phyloP scores from a whole-genome alignment of 108 stramenopile species.

The Skeletonema tropicum region DNA sequence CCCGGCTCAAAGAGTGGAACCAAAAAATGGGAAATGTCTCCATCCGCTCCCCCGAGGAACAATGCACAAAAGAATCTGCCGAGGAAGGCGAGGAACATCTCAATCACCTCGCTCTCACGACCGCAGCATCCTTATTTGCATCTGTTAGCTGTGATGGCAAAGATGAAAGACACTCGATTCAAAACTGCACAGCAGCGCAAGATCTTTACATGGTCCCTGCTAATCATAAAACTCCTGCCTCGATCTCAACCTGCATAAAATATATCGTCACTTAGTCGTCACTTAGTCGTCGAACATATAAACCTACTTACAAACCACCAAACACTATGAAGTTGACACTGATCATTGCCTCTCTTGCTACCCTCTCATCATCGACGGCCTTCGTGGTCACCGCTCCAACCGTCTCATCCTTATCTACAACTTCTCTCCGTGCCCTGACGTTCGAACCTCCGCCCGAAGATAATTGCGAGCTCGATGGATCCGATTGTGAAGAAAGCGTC shows the following conservation, averaged over 20 bases:
- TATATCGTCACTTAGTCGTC: too few relatives aligned
- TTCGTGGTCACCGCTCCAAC: background rate
- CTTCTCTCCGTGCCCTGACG: slow-evolving; percentile 12
- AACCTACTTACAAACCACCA: background rate
- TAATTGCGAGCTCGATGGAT: slow-evolving; percentile 35
- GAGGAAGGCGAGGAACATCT: background rate
- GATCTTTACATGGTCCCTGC: background rate
- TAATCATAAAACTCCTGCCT: background rate
- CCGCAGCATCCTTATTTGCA: too few relatives aligned
- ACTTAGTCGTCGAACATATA: background rate
- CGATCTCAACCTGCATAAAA: background rate
- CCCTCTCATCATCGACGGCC: background rate
- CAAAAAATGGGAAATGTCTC: too few relatives aligned
- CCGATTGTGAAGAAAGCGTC: slow-evolving; percentile 40
- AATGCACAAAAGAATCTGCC: too few relatives aligned
- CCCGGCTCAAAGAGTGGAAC: background rate
- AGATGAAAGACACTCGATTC: background rate
- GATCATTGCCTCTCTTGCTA: background rate
- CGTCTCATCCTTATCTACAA: background rate
- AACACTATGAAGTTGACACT: background rate
- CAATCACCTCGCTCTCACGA: background rate
- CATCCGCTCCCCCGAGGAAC: too few relatives aligned
- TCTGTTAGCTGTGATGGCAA: too few relatives aligned
- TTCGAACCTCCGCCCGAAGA: slow-evolving; percentile 34
- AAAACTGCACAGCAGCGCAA: background rate